Conservation (phyloP, 352 stramenopile genomes). For the Phytophthora cryptogea region DNA sequence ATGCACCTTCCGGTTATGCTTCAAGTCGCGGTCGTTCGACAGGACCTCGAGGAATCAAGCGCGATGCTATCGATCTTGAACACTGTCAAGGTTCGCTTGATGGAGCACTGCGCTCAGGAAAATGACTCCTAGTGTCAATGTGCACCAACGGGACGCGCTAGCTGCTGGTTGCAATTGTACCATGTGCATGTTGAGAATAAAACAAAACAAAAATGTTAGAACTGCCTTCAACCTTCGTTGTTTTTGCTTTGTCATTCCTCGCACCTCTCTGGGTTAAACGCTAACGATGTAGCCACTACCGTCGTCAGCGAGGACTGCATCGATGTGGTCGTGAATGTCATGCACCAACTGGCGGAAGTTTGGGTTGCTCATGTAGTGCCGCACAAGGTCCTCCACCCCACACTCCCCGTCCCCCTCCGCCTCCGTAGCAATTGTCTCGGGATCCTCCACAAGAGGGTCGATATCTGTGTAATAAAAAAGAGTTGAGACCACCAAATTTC, state of each 20-base stretch:
- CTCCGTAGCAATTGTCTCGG: background rate
- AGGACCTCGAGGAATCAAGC: conserved; percentile 67
- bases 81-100: conserved; percentile 69
- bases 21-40: conserved; percentile 72
- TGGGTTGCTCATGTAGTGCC: conserved; percentile 35
- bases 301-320: conserved; percentile 11
- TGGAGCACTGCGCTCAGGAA: conserved; percentile 57
- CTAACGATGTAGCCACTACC: conserved; percentile 2
- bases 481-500: background rate
- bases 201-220: conserved; percentile 16
- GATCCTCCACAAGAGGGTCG: conserved; percentile 47
- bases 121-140: conserved; percentile 44
- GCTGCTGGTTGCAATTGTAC: conserved; percentile 11
- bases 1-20: conserved; percentile 91
- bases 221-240: background rate
- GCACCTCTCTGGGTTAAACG: conserved; percentile 1
- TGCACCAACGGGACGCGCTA: background rate
- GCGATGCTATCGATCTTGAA: conserved; percentile 83
- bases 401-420: conserved; percentile 2
- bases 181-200: conserved; percentile 17
- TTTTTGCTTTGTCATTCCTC: background rate
- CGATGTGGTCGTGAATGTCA: conserved; percentile 45
- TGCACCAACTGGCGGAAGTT: conserved; percentile 44
- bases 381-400: conserved; percentile 29
- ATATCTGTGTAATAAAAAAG: conserved; percentile 26